These are phyloP conservation scores for Hirschioporus abietinus DNA, from an alignment of 768 basidiomycete genomes.

Conservation along the genomic window DNA sequence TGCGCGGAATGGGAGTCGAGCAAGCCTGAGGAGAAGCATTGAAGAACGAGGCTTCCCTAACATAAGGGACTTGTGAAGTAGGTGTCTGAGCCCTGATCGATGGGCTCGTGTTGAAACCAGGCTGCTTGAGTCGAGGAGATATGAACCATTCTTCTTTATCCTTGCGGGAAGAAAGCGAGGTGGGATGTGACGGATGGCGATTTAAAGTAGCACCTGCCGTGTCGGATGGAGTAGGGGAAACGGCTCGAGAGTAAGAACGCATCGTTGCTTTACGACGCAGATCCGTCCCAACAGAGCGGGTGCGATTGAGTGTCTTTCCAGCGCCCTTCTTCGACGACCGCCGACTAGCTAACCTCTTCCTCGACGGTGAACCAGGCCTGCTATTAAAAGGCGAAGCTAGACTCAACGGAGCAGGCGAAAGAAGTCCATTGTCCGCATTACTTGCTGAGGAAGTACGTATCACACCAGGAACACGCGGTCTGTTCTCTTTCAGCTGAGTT, in stretches of 20 bases:
- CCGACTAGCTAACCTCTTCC: background rate
- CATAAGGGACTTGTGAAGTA: background rate
- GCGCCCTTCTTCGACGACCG: background rate
- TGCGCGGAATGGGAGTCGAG: background rate
- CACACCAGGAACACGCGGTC: background rate
- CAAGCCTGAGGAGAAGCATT: background rate
- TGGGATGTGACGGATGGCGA: background rate
- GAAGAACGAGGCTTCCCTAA: slow-evolving; percentile 1
- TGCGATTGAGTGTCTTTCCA: background rate
- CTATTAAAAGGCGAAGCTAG: slow-evolving; percentile 3
- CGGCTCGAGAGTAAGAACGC: background rate
- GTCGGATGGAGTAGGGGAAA: background rate
- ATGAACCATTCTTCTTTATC: background rate
- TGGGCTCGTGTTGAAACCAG: background rate
- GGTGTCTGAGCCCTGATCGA: background rate
- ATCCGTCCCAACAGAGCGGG: slow-evolving; percentile 1
- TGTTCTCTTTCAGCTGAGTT: slow-evolving; percentile 2
- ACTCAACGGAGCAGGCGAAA: background rate
- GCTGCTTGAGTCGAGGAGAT: background rate
- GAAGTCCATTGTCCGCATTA: background rate
- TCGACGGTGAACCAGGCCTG: background rate
- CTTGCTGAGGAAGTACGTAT: background rate
- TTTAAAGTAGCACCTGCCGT: background rate
- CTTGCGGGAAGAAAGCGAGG: background rate
- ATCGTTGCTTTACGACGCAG: background rate